These are phyloP conservation scores for Lasiosphaeria hispida DNA, from an alignment of 495 filamentous ascomycete genomes.

Conservation along the genomic window DNA sequence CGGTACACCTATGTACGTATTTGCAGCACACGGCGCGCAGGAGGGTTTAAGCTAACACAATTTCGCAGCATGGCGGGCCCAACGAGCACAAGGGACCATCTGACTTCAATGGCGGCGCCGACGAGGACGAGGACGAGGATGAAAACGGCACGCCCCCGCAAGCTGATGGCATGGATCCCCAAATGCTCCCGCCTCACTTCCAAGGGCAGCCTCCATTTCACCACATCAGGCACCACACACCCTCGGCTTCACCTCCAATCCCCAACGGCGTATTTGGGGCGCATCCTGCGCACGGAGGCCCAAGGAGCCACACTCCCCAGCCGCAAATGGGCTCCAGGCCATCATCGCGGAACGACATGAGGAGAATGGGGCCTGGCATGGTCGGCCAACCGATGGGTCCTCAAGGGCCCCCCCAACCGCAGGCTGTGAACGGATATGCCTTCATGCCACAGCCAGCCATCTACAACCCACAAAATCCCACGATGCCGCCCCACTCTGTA, in stretches of 20 bases:
- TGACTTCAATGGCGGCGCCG: slow-evolving; percentile 84
- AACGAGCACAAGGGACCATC: slow-evolving; percentile 95
- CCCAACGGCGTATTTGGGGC: slow-evolving; percentile 69
- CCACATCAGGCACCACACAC: slow-evolving; percentile 77
- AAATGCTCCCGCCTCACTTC: slow-evolving; percentile 72
- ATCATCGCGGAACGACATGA: slow-evolving; percentile 73
- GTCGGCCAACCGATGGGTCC: slow-evolving; percentile 58
- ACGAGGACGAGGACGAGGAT: slow-evolving; percentile 86
- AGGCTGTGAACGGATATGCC: slow-evolving; percentile 70
- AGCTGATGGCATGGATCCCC: slow-evolving; percentile 51
- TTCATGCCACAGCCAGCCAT: slow-evolving; percentile 85
- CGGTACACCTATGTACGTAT: slow-evolving; percentile 81
- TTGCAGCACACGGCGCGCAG: slow-evolving; percentile 21
- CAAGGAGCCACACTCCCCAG: slow-evolving; percentile 76
- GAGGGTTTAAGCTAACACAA: slow-evolving; percentile 28
- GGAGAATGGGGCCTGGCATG: slow-evolving; percentile 70
- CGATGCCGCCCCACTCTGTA: slow-evolving; percentile 45
- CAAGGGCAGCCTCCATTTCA: slow-evolving; percentile 68
- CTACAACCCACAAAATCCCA: slow-evolving; percentile 67
- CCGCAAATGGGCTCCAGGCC: slow-evolving; percentile 75
- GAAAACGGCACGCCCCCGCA: slow-evolving; percentile 69
- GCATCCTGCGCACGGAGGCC: slow-evolving; percentile 36
- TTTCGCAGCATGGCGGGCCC: slow-evolving; percentile 74
- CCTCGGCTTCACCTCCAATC: slow-evolving; percentile 88
- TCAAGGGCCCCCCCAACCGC: slow-evolving; percentile 58